Conservation (phyloP, 2,329 filamentous ascomycete species). For the Didymella segeticola region DNA sequence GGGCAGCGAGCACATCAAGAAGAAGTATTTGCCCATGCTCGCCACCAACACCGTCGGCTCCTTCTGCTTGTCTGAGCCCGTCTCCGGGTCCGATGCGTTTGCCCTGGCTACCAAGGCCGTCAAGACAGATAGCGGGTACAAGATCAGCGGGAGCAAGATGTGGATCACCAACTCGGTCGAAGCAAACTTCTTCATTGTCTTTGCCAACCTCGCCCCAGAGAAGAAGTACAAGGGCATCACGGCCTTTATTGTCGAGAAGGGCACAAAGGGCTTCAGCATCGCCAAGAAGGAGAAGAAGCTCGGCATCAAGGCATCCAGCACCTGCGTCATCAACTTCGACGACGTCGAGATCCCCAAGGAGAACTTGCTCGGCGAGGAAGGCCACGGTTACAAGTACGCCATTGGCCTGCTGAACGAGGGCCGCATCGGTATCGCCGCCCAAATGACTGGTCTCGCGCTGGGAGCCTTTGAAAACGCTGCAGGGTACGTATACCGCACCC, state of each 20-base stretch:
- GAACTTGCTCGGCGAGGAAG: conserved; percentile 86
- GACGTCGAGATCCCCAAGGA: conserved; percentile 89
- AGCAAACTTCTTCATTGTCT: conserved; percentile 94
- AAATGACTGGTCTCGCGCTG: conserved; percentile 96
- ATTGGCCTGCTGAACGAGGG: conserved; percentile 95
- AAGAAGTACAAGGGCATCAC: conserved; percentile 98
- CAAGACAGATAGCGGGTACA: conserved; percentile 83
- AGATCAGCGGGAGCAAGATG: conserved; percentile 94
- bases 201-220: conserved; percentile 90
- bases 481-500: conserved; percentile 59
- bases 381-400: conserved; percentile 97
- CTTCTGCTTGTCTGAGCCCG: conserved; percentile 92
- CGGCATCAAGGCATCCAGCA: conserved; percentile 93
- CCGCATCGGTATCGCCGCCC: conserved; percentile 94
- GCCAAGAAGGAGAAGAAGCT: conserved; percentile 99
- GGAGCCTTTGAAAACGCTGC: conserved; percentile 96
- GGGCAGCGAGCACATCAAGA: conserved; percentile 77
- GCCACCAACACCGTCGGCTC: conserved; percentile 88
- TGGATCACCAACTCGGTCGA: conserved; percentile 99
- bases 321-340: conserved; percentile 96
- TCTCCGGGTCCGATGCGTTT: conserved; percentile 94
- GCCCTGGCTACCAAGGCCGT: conserved; percentile 90
- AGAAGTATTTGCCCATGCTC: conserved; percentile 86
- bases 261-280: conserved; percentile 85
- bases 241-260: conserved; percentile 94